Evolutionary conservation across 495 filamentous ascomycete genomes (phyloP), one percentile per base, ranked within the genome.

Genomic region (Lophiotrema nucula): DNA sequence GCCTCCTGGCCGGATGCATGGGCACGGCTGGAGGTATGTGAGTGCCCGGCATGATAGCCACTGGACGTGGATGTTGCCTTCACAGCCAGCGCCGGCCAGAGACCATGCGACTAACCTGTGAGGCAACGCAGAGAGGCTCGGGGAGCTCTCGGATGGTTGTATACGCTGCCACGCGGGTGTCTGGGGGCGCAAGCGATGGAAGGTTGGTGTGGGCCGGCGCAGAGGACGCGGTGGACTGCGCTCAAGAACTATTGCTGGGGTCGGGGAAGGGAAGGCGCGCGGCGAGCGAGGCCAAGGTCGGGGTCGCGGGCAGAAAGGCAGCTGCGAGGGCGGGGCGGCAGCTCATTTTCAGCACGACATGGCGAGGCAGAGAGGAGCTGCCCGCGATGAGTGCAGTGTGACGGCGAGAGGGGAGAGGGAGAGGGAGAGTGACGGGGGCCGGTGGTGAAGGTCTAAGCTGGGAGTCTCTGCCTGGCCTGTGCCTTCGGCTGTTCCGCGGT

Each of bases 1-100:
- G 70, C 50, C 68, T 56, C 47, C 69, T 56, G 4, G 55, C 60
- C 28, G 65, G 68, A 58, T 74, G 63, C 49, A 67, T 62, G 12
- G 69, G 69, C 24, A 63, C 53, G 46, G 61, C 53, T 28, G 65
- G 68, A 13, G 68, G 62, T 19, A 67, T 52, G 50, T 70, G 58
- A 43, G 53, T 47, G 56, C 60, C 64, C 39, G 65, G 65, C 61
- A 67, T 65, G 56, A 65, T 67, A 25, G 42, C 54, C 50, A 37
- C 47, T 35, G 1, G 46, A 47, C 19, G 46, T 47, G 26, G 60
- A 41, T 45, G 60, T 45, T 58, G 64, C 64, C 60, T 47, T 64
- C 60, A 67, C 56, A 64, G 65, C 53, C 56, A 52, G 62, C 62
- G 62, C 62, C 24, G 62, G 62, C 42, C 62, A 39, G 46, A 47